Conservation (phyloP, 1,139 yeast species). For the Nakaseomyces sp. region DNA sequence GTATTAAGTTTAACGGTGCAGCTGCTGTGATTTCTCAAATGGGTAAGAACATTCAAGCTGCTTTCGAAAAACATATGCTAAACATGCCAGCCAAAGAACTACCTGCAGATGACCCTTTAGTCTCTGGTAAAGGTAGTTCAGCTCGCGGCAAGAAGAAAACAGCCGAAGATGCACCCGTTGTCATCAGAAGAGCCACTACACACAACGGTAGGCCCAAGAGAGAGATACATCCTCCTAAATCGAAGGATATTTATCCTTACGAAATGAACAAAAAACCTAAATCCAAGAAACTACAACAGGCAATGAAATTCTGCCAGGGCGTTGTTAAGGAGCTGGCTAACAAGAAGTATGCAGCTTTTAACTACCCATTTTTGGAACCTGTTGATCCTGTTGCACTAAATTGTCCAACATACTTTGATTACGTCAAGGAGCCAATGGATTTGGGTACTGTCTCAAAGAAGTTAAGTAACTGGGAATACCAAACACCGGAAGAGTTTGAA, state of each 20-base stretch:
- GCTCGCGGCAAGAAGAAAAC: constrained; percentile 12
- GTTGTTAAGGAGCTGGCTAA: constrained; percentile 72
- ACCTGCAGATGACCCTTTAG: constrained; percentile 32
- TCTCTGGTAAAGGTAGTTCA: constrained; percentile 10
- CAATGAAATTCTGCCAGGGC: constrained; percentile 76
- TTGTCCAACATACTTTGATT: constrained; percentile 79
- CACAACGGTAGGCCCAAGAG: constrained; percentile 75
- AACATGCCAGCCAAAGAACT: constrained; percentile 80
- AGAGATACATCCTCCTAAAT: constrained; percentile 92
- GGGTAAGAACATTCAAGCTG: constrained; percentile 84
- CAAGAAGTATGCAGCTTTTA: constrained; percentile 74
- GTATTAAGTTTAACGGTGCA: constrained; percentile 77
- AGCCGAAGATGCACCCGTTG: constrained; percentile 28
- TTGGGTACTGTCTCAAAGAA: constrained; percentile 76
- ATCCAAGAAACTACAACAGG: constrained; percentile 85
- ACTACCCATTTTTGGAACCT: constrained; percentile 87
- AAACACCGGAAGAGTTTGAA: constrained; percentile 81
- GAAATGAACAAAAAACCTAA: constrained; percentile 62
- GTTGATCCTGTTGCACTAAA: constrained; percentile 93
- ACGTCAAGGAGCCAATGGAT: constrained; percentile 92
- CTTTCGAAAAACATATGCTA: constrained; percentile 86
- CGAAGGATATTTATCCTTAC: constrained; percentile 79
- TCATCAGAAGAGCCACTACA: constrained; percentile 54
- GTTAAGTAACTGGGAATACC: constrained; percentile 77
- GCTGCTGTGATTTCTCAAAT: constrained; percentile 76